A percentile compares a stretch with the other conserved stretches of the same genome.
Evolutionary conservation across 1,284 basidiomycete species (phyloP).

Genomic region (Tilletia walkeri): DNA sequence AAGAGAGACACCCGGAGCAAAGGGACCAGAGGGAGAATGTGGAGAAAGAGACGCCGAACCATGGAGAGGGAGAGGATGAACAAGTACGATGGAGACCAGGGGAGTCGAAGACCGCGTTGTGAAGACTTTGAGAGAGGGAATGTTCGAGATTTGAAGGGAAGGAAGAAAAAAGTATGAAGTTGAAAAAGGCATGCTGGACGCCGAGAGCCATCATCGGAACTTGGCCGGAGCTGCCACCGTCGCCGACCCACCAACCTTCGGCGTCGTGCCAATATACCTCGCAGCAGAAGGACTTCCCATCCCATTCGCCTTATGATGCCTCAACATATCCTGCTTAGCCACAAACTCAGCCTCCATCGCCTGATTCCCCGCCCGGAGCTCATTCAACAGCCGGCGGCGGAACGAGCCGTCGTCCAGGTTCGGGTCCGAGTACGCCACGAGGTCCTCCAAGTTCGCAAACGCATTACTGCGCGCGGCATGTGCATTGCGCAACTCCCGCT

Average conservation of each 20-base stretch:
- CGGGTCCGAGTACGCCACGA: constrained; percentile 33
- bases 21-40: no score
- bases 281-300: constrained; percentile 4
- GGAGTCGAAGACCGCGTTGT: neutral
- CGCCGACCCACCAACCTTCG: neutral
- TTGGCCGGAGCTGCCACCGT: neutral
- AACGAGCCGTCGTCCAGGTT: constrained; percentile 62
- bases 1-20: no score
- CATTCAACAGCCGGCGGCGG: constrained; percentile 67
- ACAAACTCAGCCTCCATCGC: constrained; percentile 50
- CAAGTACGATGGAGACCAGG: neutral
- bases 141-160: no score
- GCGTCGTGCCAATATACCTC: constrained; percentile 9
- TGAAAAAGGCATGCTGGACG: neutral
- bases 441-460: constrained; percentile 48
- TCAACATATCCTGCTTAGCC: constrained; percentile 45
- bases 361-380: constrained; percentile 62
- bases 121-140: no score
- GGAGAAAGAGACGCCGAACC: no score
- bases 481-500: constrained; percentile 63
- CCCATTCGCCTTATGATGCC: constrained; percentile 31
- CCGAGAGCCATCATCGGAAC: neutral
- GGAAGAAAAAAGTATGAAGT: no score
- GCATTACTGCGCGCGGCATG: constrained; percentile 57
- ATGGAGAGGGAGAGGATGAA: constrained; percentile 12